A percentile compares a stretch with the other conserved stretches of the same genome.
phyloP scores from a whole-genome alignment of 2,329 filamentous ascomycete species.

The Scopulariopsis brevicaulis region DNA sequence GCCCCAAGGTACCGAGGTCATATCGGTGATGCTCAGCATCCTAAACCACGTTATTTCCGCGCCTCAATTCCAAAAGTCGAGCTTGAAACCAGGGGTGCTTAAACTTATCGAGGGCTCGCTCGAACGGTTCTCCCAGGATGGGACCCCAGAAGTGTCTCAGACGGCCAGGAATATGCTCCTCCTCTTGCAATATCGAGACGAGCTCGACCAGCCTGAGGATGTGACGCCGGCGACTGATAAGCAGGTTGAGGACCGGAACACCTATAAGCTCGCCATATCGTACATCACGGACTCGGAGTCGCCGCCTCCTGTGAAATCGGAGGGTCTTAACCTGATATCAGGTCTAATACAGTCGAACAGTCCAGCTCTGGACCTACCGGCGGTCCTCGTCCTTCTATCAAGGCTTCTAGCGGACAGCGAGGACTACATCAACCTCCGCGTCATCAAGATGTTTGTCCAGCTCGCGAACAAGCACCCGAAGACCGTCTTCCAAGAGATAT shows the following conservation, averaged over 20 bases:
- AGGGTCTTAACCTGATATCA: slow-evolving; percentile 51
- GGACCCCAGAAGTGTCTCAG: slow-evolving; percentile 1
- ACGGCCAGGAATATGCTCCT: slow-evolving; percentile 46
- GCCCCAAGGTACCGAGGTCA: slow-evolving; percentile 31
- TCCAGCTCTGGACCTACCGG: slow-evolving; percentile 53
- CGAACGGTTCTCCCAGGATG: slow-evolving; percentile 21
- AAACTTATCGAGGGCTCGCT: slow-evolving; percentile 36
- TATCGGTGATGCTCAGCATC: slow-evolving; percentile 45
- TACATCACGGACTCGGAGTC: slow-evolving; percentile 52
- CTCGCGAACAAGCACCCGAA: slow-evolving; percentile 51
- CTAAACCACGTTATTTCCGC: slow-evolving; percentile 49
- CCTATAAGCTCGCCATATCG: slow-evolving; percentile 49
- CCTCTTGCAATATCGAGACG: slow-evolving; percentile 43
- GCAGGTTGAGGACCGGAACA: slow-evolving; percentile 48
- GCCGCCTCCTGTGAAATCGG: slow-evolving; percentile 53
- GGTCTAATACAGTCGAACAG: slow-evolving; percentile 42
- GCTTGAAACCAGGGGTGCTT: slow-evolving; percentile 28
- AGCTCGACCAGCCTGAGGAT: slow-evolving; percentile 33
- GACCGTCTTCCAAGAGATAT: slow-evolving; percentile 48
- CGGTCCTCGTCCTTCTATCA: slow-evolving; percentile 50
- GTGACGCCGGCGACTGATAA: slow-evolving; percentile 27
- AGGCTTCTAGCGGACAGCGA: slow-evolving; percentile 54
- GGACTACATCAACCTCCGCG: slow-evolving; percentile 60
- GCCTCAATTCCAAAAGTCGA: slow-evolving; percentile 39
- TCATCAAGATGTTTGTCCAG: slow-evolving; percentile 52